Evolutionary conservation across 2,329 filamentous ascomycete species (phyloP), one percentile per base, ranked within the genome.

Genomic region (Hymenoscyphus albidus): DNA sequence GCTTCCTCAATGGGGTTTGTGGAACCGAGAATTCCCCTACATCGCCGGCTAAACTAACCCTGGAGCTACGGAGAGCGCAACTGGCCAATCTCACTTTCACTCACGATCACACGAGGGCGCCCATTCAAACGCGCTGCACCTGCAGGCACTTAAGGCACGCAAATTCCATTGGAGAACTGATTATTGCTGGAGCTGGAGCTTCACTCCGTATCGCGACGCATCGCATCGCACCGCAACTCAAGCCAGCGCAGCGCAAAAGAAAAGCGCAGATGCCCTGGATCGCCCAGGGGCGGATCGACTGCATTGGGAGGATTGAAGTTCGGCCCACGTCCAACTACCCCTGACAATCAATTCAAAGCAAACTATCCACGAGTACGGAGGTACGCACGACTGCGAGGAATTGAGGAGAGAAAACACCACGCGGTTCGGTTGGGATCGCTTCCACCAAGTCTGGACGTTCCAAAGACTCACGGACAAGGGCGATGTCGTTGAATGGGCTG

Each of bases 401-500:
- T 51, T n/a, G 6, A 51, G n/a, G 9, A 10, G 22, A 51, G n/a
- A 27, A 18, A 51, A 22, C 18, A 51, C 7, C 44, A 27, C 44
- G 12, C 7, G 12, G n/a, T 51, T 60, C 40, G 59, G 40, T 55
- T 61, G 59, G 42, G 7, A 7, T 31, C 55, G 6, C 55, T 6
- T 58, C 22, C 18, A 58, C 32, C 14, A 5, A 64, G 42, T 56
- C 48, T 61, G 42, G 32, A 60, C 59, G 5, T 51, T 51, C 27
- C 13, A 38, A 27, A 59, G 48, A 35, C 56, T 62, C 51, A 59
- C 31, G 68, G 63, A 48, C 18, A 12, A 67, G 63, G 71, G 76
- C 77, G 71, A 98, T 98, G 94, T 97, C 94, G 82, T 84, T 98
- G 79, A 97, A 97, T 87, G 95, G 95, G 70, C 84, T 98, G 79